phyloP scores from a whole-genome alignment of 2,329 filamentous ascomycete species.

The Phialocephala sp. region DNA sequence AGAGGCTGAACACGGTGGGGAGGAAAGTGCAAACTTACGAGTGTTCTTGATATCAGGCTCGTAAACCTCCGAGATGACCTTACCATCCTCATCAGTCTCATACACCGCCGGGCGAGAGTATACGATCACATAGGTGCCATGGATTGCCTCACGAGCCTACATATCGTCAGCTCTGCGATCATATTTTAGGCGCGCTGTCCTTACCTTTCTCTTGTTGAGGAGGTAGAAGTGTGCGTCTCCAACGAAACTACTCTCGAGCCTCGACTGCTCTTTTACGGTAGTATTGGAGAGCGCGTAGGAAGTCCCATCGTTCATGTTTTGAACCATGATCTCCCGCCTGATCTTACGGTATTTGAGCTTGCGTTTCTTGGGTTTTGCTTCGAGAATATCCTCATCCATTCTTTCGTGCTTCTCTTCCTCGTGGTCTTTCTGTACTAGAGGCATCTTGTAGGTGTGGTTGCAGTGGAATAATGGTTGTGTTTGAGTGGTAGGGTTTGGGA shows the following conservation, averaged over 20 bases:
- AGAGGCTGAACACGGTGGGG: not conserved
- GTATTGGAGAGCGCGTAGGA: not conserved
- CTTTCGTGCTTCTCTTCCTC: not conserved
- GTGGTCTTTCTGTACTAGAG: not conserved
- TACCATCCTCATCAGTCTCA: not conserved
- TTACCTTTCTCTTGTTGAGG: constrained; percentile 6
- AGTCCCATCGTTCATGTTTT: constrained; percentile 2
- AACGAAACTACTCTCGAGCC: constrained; percentile 7
- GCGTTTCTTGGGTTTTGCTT: not conserved
- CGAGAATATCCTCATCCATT: not conserved
- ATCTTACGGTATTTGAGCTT: not conserved
- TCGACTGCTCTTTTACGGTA: constrained; percentile 12
- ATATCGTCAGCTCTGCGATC: not conserved
- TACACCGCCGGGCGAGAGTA: not conserved
- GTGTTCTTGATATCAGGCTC: constrained; percentile 6
- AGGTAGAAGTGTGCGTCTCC: constrained; percentile 8
- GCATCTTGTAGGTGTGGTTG: not conserved
- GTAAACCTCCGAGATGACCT: not conserved
- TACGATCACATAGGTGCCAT: constrained; percentile 16
- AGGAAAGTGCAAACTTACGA: not conserved
- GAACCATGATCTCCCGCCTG: not conserved
- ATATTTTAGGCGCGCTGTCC: not conserved
- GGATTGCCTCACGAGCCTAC: not conserved
- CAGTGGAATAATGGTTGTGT: not conserved
- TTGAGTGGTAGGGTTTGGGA: not conserved